A percentile compares a stretch with the other conserved stretches of the same genome.
Evolutionary conservation across 2,329 filamentous ascomycete genomes (phyloP).

Genomic region (Monosporascus sp.): DNA sequence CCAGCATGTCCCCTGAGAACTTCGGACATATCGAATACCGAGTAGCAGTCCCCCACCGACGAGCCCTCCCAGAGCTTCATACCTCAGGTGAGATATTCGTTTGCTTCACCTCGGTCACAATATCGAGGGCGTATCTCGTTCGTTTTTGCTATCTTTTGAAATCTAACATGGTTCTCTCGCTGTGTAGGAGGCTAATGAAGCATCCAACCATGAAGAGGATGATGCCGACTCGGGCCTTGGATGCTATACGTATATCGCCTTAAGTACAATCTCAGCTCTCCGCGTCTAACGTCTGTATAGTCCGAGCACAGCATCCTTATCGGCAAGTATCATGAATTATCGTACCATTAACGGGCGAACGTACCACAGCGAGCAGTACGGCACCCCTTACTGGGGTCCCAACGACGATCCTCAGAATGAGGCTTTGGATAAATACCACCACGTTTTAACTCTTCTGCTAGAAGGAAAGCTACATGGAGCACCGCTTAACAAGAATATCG

Average conservation of each 20-base stretch:
- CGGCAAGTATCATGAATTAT: conserved; percentile 1
- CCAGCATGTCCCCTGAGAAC: too few relatives aligned
- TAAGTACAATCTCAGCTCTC: neutral
- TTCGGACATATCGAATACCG: too few relatives aligned
- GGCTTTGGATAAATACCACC: neutral
- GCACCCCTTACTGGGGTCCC: neutral
- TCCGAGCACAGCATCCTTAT: neutral
- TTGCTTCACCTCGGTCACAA: neutral
- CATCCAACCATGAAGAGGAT: neutral
- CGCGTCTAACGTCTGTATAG: neutral
- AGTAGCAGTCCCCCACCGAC: too few relatives aligned
- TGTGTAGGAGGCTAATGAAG: neutral
- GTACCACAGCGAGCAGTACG: neutral
- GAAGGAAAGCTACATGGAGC: conserved; percentile 10
- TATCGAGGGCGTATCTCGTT: neutral
- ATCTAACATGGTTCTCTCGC: neutral
- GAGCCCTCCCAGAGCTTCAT: too few relatives aligned
- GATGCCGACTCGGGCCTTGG: conserved; percentile 1
- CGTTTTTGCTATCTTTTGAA: neutral
- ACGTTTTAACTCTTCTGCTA: neutral
- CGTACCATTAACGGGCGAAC: neutral
- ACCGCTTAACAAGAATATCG: conserved; percentile 12
- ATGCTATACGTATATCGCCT: neutral
- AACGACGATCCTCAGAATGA: conserved; percentile 1
- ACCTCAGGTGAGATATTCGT: neutral